phyloP scores from a whole-genome alignment of 2,329 filamentous ascomycete species.

The Ophiosphaerella korrae region DNA sequence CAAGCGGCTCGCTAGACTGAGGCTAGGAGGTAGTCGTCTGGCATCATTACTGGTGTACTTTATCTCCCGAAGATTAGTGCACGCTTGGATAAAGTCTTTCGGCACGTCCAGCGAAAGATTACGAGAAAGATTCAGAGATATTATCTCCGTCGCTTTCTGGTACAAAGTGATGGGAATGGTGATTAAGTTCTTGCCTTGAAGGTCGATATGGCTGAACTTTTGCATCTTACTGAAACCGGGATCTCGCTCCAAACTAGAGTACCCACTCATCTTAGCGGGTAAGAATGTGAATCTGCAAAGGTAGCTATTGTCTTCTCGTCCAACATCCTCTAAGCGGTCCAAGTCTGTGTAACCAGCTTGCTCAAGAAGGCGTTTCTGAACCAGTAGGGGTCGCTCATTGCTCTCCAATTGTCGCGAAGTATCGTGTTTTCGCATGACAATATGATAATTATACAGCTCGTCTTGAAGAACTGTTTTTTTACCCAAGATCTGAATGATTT shows the following conservation, averaged over 20 bases:
- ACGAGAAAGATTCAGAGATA: constrained; percentile 89
- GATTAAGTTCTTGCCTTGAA: constrained; percentile 86
- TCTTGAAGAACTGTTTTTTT: constrained; percentile 95
- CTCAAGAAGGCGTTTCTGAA: constrained; percentile 89
- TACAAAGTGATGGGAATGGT: constrained; percentile 96
- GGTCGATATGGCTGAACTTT: constrained; percentile 92
- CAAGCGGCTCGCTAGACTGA: constrained; percentile 78
- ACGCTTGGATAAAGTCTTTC: constrained; percentile 94
- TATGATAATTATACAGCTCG: constrained; percentile 90
- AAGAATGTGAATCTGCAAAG: constrained; percentile 95
- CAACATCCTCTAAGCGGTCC: constrained; percentile 89
- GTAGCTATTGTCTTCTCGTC: constrained; percentile 96
- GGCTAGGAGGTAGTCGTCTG: constrained; percentile 79
- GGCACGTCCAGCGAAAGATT: constrained; percentile 93
- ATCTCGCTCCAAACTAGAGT: constrained; percentile 72
- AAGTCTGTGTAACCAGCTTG: constrained; percentile 88
- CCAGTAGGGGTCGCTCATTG: constrained; percentile 80
- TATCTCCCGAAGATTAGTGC: constrained; percentile 88
- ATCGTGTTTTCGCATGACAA: constrained; percentile 92
- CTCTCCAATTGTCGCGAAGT: constrained; percentile 79
- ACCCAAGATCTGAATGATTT: constrained; percentile 86
- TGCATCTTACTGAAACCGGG: constrained; percentile 80
- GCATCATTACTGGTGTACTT: constrained; percentile 96
- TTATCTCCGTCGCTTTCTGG: constrained; percentile 88
- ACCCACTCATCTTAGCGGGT: constrained; percentile 84